Conservation (phyloP, 2,329 filamentous ascomycete species). For the Hypomyces perniciosus region DNA sequence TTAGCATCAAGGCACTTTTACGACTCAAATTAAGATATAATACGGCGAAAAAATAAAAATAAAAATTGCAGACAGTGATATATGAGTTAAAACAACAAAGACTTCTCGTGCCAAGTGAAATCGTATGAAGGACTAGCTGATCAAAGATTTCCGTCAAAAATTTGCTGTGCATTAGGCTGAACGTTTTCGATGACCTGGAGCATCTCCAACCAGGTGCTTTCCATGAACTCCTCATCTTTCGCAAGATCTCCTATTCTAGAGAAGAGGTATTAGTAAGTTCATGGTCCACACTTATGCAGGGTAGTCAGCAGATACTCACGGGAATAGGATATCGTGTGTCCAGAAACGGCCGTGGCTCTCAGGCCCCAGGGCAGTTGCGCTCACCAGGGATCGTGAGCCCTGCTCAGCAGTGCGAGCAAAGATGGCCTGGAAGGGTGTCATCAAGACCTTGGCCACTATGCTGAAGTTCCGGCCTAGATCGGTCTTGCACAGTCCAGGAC, state of each 20-base stretch:
- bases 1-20: too few relatives aligned
- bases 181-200: background rate
- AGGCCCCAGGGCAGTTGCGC: conserved; percentile 33
- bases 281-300: background rate
- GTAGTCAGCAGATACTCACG: conserved; percentile 24
- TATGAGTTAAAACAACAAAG: too few relatives aligned
- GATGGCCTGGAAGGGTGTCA: conserved; percentile 25
- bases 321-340: conserved; percentile 32
- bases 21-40: too few relatives aligned
- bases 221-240: background rate
- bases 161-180: background rate
- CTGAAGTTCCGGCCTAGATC: conserved; percentile 33
- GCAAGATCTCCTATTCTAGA: background rate
- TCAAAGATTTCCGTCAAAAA: background rate
- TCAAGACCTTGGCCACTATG: conserved; percentile 4
- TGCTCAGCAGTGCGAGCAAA: conserved; percentile 35
- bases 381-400: conserved; percentile 37
- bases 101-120: too few relatives aligned
- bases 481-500: conserved; percentile 38
- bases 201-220: background rate
- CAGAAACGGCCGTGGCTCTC: conserved; percentile 39
- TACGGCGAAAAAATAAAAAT: too few relatives aligned
- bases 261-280: background rate
- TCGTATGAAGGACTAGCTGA: too few relatives aligned
- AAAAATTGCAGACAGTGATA: too few relatives aligned